A percentile compares a stretch with the other conserved stretches of the same genome.
phyloP scores from a whole-genome alignment of 2,329 filamentous ascomycete genomes.

The Aspergillus viridinutans region DNA sequence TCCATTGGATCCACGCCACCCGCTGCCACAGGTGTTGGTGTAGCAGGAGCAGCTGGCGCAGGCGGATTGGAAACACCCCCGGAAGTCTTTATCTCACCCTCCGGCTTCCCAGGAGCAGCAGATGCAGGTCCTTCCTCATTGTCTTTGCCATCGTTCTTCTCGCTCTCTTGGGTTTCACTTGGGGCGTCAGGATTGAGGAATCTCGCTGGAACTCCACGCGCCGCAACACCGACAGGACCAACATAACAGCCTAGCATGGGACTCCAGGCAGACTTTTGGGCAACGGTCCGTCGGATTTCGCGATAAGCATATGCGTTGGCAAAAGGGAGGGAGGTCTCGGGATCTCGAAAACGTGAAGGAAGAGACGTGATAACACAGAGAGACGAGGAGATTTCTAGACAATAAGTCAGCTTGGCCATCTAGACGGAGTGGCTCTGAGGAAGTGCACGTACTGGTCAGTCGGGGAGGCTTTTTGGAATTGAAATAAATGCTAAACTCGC shows the following conservation, averaged over 20 bases:
- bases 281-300: constrained; percentile 70
- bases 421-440: not conserved
- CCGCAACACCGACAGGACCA: constrained; percentile 55
- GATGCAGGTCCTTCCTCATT: not conserved
- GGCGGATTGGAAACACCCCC: not conserved
- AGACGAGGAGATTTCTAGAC: constrained; percentile 42
- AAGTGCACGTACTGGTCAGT: constrained; percentile 42
- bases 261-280: constrained; percentile 79
- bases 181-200: constrained; percentile 48
- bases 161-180: constrained; percentile 11
- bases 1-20: constrained; percentile 14
- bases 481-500: constrained; percentile 54
- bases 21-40: constrained; percentile 5
- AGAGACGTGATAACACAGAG: constrained; percentile 80
- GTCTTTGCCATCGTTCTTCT: constrained; percentile 3
- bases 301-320: constrained; percentile 71
- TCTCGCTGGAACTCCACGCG: constrained; percentile 74
- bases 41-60: constrained; percentile 3
- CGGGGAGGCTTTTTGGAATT: constrained; percentile 47
- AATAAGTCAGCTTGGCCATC: not conserved
- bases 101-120: constrained; percentile 5
- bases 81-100: constrained; percentile 7
- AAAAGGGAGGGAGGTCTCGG: constrained; percentile 77
- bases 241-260: constrained; percentile 76
- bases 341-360: constrained; percentile 78